Conservation (phyloP, 768 basidiomycete species). For the Leccinum olivaceopallidum region DNA sequence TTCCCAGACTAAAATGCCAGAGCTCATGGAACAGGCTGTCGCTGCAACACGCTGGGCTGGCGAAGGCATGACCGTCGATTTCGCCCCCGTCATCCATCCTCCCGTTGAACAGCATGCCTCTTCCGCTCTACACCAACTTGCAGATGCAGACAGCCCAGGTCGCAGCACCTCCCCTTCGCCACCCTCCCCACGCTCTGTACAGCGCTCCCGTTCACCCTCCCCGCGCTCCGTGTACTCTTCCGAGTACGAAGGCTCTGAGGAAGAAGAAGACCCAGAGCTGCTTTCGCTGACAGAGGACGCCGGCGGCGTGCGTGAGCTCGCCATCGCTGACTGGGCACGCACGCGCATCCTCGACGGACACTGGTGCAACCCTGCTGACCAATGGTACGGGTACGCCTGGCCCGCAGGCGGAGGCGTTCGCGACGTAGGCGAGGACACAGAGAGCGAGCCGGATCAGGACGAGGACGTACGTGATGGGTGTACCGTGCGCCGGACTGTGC, state of each 20-base stretch:
- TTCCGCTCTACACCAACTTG: slow-evolving; percentile 5
- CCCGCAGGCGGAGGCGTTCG: slow-evolving; percentile 36
- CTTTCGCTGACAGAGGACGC: slow-evolving; percentile 48
- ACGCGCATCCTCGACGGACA: slow-evolving; percentile 70
- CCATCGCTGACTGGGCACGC: slow-evolving; percentile 72
- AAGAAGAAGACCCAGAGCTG: slow-evolving; percentile 45
- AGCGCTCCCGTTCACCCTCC: slow-evolving; percentile 33
- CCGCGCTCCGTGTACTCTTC: slow-evolving; percentile 33
- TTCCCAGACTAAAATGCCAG: slow-evolving; percentile 60
- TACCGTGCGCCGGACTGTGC: slow-evolving; percentile 20
- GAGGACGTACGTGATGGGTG: slow-evolving; percentile 22
- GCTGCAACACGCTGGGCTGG: slow-evolving; percentile 53
- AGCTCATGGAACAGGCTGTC: slow-evolving; percentile 67
- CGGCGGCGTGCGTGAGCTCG: slow-evolving; percentile 49
- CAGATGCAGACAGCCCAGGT: slow-evolving; percentile 18
- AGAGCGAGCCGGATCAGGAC: slow-evolving; percentile 29
- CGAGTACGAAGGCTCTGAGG: slow-evolving; percentile 38
- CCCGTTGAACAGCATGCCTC: slow-evolving; percentile 6
- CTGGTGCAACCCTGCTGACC: slow-evolving; percentile 75
- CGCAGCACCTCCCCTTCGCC: slow-evolving; percentile 29
- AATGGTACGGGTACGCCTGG: slow-evolving; percentile 55
- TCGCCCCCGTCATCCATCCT: slow-evolving; percentile 18
- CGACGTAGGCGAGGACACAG: slow-evolving; percentile 27
- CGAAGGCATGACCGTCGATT: slow-evolving; percentile 36
- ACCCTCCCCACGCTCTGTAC: slow-evolving; percentile 26